Evolutionary conservation across 768 basidiomycete species (phyloP), one percentile per base, ranked within the genome.

Genomic region (Tricholoma matsutake): DNA sequence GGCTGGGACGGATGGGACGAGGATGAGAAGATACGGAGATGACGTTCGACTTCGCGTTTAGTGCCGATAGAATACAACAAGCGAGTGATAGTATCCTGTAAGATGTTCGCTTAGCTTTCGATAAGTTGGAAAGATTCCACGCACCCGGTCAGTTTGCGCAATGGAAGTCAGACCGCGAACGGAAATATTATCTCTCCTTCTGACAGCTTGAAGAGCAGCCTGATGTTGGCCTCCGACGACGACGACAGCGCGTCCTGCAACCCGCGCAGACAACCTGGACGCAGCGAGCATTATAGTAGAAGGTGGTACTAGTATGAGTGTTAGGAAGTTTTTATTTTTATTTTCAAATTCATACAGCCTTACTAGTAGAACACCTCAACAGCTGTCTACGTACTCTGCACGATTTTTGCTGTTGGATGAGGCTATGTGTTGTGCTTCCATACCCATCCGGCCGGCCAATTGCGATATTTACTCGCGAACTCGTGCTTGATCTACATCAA

Each of bases 11-110:
- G 86, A 68, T 95, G 88, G 6, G 93, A 92, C 20, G 94, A 89
- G n/a, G 92, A 89, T 9, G 94, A 94, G 73, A 99, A 99, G 71
- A 99, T 99, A 54, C 96, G 91, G 31, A 99, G 88, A 79, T 99
- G 96, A 63, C 97, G 90, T 71, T 98, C 96, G 66, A 99, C 97
- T 74, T 99, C 97, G 65, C 94, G 91, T 71, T 97, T 95, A 31
- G 93, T 92, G 56, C 96, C 97, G 64, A 99, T 89, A 20, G 96
- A 98, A 78, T 98, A 98, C 39, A 99, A 83, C 11, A 99, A 81
- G 51, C 97, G 90, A 56, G 94, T 95, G 68, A 99, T 98, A 2
- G 96, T 98, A 70, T 99, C 97, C 96, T 96, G 68, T 37, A 43
- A 31, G 18, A 58, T 8, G 56, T 29, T 14, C 54, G n/a, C 18